Evolutionary conservation across 768 basidiomycete genomes (phyloP).

Genomic region (Mrakia frigida): DNA sequence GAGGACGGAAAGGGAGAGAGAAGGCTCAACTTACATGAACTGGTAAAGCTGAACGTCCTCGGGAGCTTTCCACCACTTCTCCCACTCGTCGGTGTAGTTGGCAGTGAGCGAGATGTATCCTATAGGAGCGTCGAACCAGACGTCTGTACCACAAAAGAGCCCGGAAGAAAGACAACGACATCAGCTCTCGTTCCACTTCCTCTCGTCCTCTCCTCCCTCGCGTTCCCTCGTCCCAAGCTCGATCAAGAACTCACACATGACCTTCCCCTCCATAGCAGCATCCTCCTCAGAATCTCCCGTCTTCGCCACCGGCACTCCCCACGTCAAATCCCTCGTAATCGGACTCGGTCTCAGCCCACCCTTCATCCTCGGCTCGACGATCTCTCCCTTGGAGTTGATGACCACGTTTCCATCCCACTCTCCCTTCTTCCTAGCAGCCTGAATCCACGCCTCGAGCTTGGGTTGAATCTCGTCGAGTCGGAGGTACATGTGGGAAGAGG

Average conservation of each 20-base stretch:
- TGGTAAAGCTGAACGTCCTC: slow-evolving; percentile 86
- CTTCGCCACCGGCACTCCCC: slow-evolving; percentile 90
- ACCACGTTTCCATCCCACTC: slow-evolving; percentile 92
- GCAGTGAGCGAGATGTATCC: slow-evolving; percentile 98
- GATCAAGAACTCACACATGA: slow-evolving; percentile 68
- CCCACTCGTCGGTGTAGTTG: slow-evolving; percentile 89
- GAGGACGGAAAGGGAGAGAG: not conserved
- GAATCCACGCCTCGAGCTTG: slow-evolving; percentile 80
- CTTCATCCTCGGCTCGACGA: slow-evolving; percentile 83
- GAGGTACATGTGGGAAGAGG: slow-evolving; percentile 87
- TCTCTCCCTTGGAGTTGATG: slow-evolving; percentile 77
- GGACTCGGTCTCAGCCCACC: slow-evolving; percentile 79
- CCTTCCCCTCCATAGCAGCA: slow-evolving; percentile 84
- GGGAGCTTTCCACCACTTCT: slow-evolving; percentile 93
- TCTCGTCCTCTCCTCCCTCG: too few species aligned
- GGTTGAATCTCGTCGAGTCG: slow-evolving; percentile 78
- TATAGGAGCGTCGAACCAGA: slow-evolving; percentile 97
- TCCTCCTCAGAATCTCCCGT: slow-evolving; percentile 62
- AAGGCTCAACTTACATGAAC: slow-evolving; percentile 61
- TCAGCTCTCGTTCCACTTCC: too few species aligned
- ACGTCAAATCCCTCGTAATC: slow-evolving; percentile 85
- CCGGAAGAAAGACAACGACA: not conserved
- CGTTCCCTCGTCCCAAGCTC: not conserved
- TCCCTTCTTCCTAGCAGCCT: slow-evolving; percentile 66
- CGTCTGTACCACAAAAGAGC: slow-evolving; percentile 53